Evolutionary conservation across 768 basidiomycete species (phyloP).

Genomic region (Rhizopogon sp.): DNA sequence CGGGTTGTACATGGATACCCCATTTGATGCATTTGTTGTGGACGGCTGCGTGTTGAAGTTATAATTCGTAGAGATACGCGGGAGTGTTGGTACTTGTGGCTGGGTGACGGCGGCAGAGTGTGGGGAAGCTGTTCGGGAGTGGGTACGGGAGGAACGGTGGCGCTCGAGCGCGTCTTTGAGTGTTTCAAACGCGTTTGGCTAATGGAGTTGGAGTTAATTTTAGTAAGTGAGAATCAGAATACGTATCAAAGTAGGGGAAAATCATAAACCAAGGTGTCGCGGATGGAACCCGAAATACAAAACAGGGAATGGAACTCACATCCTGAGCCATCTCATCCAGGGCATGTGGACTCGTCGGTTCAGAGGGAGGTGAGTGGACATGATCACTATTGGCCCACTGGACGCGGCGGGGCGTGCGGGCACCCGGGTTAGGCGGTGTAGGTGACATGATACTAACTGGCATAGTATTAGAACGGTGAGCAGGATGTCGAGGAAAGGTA

Average conservation of each 20-base stretch:
- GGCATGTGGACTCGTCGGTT: slow-evolving; percentile 23
- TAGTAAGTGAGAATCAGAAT: not conserved
- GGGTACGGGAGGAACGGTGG: slow-evolving; percentile 31
- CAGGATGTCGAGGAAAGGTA: not conserved
- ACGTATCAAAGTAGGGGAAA: not conserved
- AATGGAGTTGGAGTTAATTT: not conserved
- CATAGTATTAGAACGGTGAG: slow-evolving; percentile 5
- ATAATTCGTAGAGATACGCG: no score
- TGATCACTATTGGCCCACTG: slow-evolving; percentile 42
- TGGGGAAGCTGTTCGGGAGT: slow-evolving; percentile 8
- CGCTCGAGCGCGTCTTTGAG: slow-evolving; percentile 49
- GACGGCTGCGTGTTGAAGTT: no score
- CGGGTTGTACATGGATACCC: not conserved
- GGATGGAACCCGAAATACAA: not conserved
- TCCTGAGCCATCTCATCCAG: slow-evolving; percentile 53
- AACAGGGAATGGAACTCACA: slow-evolving; percentile 29
- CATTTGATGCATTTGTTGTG: not conserved
- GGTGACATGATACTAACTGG: slow-evolving; percentile 16
- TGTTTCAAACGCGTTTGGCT: slow-evolving; percentile 46
- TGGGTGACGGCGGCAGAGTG: slow-evolving; percentile 8
- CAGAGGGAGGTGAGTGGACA: slow-evolving; percentile 2
- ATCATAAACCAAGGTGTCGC: not conserved
- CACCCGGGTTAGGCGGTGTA: slow-evolving; percentile 16
- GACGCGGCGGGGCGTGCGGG: slow-evolving; percentile 46
- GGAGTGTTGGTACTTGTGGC: not conserved